These are phyloP conservation scores for Solanum medicagineum DNA, from an alignment of 257 asterid genomes.

Conservation along the genomic window DNA sequence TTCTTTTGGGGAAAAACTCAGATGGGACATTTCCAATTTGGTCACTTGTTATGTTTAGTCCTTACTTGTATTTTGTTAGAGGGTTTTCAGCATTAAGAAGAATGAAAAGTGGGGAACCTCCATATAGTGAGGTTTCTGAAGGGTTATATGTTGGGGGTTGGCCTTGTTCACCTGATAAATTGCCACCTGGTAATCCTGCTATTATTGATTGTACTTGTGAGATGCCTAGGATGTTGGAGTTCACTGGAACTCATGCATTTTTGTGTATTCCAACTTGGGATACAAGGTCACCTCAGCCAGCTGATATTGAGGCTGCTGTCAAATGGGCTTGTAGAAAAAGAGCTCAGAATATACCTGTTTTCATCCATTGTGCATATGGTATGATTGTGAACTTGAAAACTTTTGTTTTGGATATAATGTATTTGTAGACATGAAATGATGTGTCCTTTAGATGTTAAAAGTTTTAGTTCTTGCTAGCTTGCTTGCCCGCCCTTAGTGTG, in stretches of 20 bases:
- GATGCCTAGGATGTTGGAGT: slow-evolving; percentile 57
- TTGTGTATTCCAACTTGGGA: slow-evolving; percentile 88
- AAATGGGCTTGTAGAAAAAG: slow-evolving; percentile 93
- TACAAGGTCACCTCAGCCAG: slow-evolving; percentile 79
- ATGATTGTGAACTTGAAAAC: neutral
- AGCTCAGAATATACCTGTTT: slow-evolving; percentile 55
- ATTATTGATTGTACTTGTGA: slow-evolving; percentile 91
- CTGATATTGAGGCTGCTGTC: slow-evolving; percentile 75
- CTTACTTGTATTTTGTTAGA: slow-evolving; percentile 69
- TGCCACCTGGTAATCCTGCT: slow-evolving; percentile 90
- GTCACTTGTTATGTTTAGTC: slow-evolving; percentile 63
- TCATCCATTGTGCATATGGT: slow-evolving; percentile 93
- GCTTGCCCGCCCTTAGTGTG: neutral
- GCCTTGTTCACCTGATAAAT: slow-evolving; percentile 55
- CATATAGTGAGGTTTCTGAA: slow-evolving; percentile 52
- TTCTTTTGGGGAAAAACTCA: slow-evolving; percentile 66
- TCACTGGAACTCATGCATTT: slow-evolving; percentile 47
- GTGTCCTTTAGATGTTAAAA: neutral
- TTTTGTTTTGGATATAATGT: neutral
- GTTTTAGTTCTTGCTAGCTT: neutral
- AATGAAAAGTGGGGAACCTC: slow-evolving; percentile 59
- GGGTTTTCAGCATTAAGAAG: slow-evolving; percentile 63
- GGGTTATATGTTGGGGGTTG: slow-evolving; percentile 93
- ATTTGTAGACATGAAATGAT: neutral
- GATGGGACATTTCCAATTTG: slow-evolving; percentile 80